Conservation (phyloP, 2,329 filamentous ascomycete species). For the Cercospora sp. region DNA sequence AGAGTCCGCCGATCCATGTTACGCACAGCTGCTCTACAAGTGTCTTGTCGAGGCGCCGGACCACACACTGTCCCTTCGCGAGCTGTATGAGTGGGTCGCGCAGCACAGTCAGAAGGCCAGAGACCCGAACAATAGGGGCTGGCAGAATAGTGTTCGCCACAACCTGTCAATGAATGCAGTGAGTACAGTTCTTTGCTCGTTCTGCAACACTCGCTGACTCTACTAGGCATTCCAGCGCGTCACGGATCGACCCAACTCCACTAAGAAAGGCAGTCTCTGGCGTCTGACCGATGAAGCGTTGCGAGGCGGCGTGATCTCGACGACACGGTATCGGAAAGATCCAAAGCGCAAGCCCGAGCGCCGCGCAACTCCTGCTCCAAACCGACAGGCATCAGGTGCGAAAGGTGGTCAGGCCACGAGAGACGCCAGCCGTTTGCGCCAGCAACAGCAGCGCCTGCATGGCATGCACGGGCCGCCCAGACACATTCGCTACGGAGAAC, state of each 20-base stretch:
- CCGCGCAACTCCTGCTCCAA: constrained; percentile 37
- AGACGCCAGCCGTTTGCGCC: constrained; percentile 33
- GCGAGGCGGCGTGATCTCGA: constrained; percentile 74
- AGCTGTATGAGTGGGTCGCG: constrained; percentile 89
- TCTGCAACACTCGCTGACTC: constrained; percentile 16
- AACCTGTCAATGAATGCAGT: constrained; percentile 96
- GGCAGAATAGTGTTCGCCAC: constrained; percentile 95
- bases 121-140: constrained; percentile 61
- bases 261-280: constrained; percentile 74
- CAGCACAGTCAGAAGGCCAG: constrained; percentile 76
- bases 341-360: constrained; percentile 45
- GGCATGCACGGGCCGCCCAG: constrained; percentile 1
- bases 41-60: constrained; percentile 69
- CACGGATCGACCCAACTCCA: constrained; percentile 46
- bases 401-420: constrained; percentile 49
- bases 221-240: constrained; percentile 59
- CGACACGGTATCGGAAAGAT: constrained; percentile 62
- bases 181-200: constrained; percentile 43
- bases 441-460: constrained; percentile 20
- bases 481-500: constrained; percentile 15
- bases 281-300: constrained; percentile 70
- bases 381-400: constrained; percentile 49
- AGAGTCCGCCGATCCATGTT: constrained; percentile 45
- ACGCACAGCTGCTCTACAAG: constrained; percentile 77
- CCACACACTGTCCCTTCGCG: constrained; percentile 74